These are phyloP conservation scores for Colletotrichum sp. DNA, from an alignment of 2,329 filamentous ascomycete species.

Conservation along the genomic window DNA sequence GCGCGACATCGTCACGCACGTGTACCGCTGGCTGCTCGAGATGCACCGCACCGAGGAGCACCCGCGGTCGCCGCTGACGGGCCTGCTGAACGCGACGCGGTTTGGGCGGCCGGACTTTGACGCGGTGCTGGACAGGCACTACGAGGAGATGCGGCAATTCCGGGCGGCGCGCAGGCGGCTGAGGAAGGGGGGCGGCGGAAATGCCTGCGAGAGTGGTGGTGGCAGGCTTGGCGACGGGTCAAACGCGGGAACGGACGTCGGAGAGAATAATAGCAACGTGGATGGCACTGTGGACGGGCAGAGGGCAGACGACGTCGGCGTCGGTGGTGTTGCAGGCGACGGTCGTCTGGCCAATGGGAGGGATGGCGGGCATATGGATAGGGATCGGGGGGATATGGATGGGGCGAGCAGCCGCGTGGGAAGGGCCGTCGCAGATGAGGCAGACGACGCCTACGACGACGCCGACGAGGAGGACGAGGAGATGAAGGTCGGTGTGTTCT, in stretches of 20 bases:
- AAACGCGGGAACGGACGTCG: neutral
- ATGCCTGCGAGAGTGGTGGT: neutral
- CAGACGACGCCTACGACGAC: neutral
- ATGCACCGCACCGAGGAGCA: constrained; percentile 56
- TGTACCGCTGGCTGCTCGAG: constrained; percentile 62
- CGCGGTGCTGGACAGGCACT: constrained; percentile 57
- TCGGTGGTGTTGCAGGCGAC: neutral
- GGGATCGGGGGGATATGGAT: neutral
- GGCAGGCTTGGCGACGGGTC: neutral
- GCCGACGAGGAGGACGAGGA: constrained; percentile 33
- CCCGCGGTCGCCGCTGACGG: constrained; percentile 58
- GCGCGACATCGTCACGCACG: constrained; percentile 55
- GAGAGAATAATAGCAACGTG: neutral
- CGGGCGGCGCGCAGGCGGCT: constrained; percentile 13
- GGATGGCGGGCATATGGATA: neutral
- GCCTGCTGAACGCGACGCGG: constrained; percentile 56
- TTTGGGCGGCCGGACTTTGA: constrained; percentile 61
- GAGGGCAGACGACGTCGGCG: neutral
- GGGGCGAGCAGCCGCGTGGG: neutral
- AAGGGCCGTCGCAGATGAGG: neutral
- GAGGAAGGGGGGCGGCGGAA: constrained; percentile 23
- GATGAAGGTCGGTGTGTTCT: constrained; percentile 60
- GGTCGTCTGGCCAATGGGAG: neutral
- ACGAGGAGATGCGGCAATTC: constrained; percentile 53
- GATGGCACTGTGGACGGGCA: neutral